Conservation (phyloP, 352 stramenopile genomes). For the Globisporangium alternatum region DNA sequence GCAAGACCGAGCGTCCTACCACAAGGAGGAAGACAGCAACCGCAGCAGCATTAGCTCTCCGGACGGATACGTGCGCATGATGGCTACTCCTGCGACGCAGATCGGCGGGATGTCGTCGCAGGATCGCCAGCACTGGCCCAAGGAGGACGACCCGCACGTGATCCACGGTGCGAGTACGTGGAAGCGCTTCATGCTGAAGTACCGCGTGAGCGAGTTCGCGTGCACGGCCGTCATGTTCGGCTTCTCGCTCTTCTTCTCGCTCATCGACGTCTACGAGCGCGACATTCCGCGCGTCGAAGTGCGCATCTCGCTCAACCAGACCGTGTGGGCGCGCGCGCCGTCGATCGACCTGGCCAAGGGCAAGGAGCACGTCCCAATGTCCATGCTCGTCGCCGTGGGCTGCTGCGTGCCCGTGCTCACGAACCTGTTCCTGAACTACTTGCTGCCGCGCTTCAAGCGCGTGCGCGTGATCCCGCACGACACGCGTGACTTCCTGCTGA, state of each 20-base stretch:
- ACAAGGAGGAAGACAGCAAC: conserved; percentile 2
- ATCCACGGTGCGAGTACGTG: conserved; percentile 18
- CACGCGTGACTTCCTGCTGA: conserved; percentile 71
- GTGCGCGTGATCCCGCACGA: conserved; percentile 59
- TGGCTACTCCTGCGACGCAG: conserved; percentile 10
- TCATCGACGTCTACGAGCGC: conserved; percentile 55
- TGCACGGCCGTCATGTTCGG: conserved; percentile 42
- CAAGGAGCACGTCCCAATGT: conserved; percentile 52
- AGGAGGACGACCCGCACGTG: conserved; percentile 12
- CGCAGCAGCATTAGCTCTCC: neutral
- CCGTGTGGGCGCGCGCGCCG: conserved; percentile 45
- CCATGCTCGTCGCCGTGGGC: conserved; percentile 35
- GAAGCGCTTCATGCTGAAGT: conserved; percentile 28
- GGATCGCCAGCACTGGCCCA: conserved; percentile 4
- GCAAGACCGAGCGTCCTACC: neutral
- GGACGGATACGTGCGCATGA: conserved; percentile 9
- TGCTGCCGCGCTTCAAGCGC: conserved; percentile 44
- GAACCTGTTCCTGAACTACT: conserved; percentile 59
- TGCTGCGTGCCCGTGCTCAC: conserved; percentile 34
- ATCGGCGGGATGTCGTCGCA: neutral
- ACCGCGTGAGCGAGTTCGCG: conserved; percentile 58
- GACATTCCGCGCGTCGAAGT: conserved; percentile 51
- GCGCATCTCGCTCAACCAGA: conserved; percentile 34
- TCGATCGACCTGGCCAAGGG: conserved; percentile 48
- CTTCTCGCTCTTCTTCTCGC: conserved; percentile 43